phyloP scores from a whole-genome alignment of 2,329 filamentous ascomycete species.

The Cladobotryum mycophilum region DNA sequence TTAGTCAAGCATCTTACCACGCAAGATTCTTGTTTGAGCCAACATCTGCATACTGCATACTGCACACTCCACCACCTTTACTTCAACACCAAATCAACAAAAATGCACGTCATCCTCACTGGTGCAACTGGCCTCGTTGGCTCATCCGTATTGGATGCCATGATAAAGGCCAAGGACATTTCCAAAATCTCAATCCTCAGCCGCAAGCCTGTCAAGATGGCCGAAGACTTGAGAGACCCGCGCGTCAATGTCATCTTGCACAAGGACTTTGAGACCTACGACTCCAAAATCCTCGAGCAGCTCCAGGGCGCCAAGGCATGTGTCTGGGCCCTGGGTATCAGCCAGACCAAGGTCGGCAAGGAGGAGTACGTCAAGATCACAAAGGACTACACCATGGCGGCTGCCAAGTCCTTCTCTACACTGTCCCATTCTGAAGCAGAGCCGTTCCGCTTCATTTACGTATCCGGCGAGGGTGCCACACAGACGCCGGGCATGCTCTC shows the following conservation, averaged over 20 bases:
- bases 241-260: conserved; percentile 63
- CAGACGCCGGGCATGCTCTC: conserved; percentile 50
- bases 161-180: conserved; percentile 49
- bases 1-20: too few species aligned
- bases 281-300: conserved; percentile 47
- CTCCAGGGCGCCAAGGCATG: conserved; percentile 60
- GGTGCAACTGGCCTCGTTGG: conserved; percentile 64
- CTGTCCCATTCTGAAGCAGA: conserved; percentile 30
- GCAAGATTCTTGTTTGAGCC: too few species aligned
- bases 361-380: conserved; percentile 67
- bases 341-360: conserved; percentile 51
- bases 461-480: conserved; percentile 60
- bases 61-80: too few species aligned
- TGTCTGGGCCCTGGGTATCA: conserved; percentile 69
- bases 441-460: conserved; percentile 64
- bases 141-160: conserved; percentile 53
- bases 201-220: conserved; percentile 58
- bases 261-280: conserved; percentile 58
- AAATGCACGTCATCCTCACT: conserved; percentile 60
- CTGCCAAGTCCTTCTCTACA: conserved; percentile 52
- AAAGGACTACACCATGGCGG: conserved; percentile 56
- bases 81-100: conserved; percentile 1
- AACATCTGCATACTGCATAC: too few species aligned
- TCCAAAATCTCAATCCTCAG: conserved; percentile 63
- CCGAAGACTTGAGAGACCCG: conserved; percentile 48